phyloP scores from a whole-genome alignment of 2,329 filamentous ascomycete genomes.

The Cadophora sp. region DNA sequence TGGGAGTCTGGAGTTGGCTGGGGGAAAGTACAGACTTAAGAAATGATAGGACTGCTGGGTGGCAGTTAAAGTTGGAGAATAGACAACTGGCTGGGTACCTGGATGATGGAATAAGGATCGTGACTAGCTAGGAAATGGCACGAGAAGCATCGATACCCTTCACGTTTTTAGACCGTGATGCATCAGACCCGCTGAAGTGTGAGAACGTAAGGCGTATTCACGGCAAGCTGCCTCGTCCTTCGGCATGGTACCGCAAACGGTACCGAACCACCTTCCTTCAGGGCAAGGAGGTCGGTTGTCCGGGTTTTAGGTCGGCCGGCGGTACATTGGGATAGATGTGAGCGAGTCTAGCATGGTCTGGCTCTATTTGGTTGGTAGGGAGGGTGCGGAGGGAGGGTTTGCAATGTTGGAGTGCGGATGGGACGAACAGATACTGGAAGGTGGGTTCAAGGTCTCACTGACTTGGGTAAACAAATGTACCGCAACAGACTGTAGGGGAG shows the following conservation, averaged over 20 bases:
- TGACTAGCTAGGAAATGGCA: background rate
- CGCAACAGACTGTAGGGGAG: no score
- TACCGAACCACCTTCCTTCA: background rate
- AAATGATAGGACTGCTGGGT: slow-evolving; percentile 49
- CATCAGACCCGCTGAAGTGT: background rate
- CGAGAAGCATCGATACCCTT: background rate
- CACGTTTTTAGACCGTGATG: background rate
- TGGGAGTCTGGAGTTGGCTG: slow-evolving; percentile 71
- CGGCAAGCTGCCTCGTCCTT: background rate
- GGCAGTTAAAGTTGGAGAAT: background rate
- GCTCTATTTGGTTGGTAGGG: background rate
- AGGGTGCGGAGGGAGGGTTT: background rate
- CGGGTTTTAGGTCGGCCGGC: background rate
- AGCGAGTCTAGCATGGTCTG: background rate
- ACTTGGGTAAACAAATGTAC: no score
- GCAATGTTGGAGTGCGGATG: background rate
- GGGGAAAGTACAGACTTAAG: slow-evolving; percentile 75
- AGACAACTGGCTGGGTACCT: background rate
- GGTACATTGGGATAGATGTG: background rate
- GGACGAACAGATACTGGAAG: background rate
- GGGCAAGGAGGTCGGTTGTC: background rate
- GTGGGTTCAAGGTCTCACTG: no score
- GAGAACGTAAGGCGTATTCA: background rate
- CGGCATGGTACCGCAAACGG: background rate
- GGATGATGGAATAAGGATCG: background rate